Evolutionary conservation across 129 eudicot species (phyloP).

Genomic region (Calendula officinalis): DNA sequence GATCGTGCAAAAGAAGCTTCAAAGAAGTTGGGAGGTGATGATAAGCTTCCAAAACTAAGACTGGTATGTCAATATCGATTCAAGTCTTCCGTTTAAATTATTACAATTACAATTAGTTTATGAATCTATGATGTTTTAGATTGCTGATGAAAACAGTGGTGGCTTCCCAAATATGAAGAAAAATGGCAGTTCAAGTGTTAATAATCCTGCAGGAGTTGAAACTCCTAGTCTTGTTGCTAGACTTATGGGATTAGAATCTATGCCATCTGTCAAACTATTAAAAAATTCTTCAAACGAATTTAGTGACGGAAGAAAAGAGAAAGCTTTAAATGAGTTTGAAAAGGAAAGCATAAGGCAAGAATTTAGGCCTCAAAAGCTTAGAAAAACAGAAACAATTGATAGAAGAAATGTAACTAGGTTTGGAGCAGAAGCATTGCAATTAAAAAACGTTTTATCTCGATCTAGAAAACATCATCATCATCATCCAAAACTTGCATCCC

Average conservation of each 20-base stretch:
- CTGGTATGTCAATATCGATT: conserved; percentile 42
- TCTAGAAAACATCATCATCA: conserved; percentile 55
- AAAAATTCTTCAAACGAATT: conserved; percentile 28
- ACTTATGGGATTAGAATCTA: conserved; percentile 90
- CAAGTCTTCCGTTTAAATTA: neutral
- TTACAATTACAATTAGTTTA: neutral
- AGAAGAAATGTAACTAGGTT: conserved; percentile 47
- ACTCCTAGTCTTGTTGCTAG: conserved; percentile 85
- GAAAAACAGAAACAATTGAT: conserved; percentile 55
- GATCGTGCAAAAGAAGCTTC: conserved; percentile 64
- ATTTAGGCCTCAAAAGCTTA: conserved; percentile 79
- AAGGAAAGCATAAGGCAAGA: conserved; percentile 43
- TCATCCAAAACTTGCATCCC: conserved; percentile 56
- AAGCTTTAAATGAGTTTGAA: conserved; percentile 31
- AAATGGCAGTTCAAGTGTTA: conserved; percentile 33
- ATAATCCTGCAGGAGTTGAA: conserved; percentile 36
- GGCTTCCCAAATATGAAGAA: conserved; percentile 55
- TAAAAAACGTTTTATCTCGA: conserved; percentile 60
- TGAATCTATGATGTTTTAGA: conserved; percentile 34
- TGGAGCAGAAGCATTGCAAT: conserved; percentile 66
- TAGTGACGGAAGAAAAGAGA: conserved; percentile 24
- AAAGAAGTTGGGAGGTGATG: conserved; percentile 71
- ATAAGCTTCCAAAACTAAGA: conserved; percentile 60
- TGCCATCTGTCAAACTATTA: conserved; percentile 53
- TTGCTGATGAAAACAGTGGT: conserved; percentile 74